A percentile compares a stretch with the other conserved stretches of the same genome.
Evolutionary conservation across 176 grass and related monocot genomes (phyloP).

Genomic region (Carex cristatella): DNA sequence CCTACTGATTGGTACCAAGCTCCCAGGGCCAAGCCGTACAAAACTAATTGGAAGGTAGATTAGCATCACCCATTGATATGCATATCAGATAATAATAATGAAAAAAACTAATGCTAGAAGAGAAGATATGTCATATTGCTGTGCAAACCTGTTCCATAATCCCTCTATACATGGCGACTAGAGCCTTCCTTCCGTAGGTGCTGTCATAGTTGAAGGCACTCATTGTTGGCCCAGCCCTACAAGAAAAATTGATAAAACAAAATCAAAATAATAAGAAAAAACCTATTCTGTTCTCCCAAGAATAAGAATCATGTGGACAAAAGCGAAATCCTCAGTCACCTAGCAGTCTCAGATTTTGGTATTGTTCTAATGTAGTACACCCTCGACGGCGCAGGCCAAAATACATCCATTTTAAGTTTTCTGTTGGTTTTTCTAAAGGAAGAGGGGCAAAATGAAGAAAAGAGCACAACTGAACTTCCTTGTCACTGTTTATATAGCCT

Average conservation of each 20-base stretch:
- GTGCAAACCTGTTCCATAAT: constrained; percentile 92
- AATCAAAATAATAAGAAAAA: constrained; percentile 15
- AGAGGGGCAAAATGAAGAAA: not conserved
- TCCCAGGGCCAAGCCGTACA: not conserved
- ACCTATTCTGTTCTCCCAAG: not conserved
- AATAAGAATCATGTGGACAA: not conserved
- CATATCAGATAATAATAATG: not conserved
- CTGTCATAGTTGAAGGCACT: constrained; percentile 97
- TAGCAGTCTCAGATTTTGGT: constrained; percentile 2
- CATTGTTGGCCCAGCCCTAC: constrained; percentile 82
- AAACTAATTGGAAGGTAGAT: not conserved
- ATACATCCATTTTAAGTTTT: not conserved
- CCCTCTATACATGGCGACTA: constrained; percentile 79
- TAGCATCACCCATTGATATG: not conserved
- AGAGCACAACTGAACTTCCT: no score
- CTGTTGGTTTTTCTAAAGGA: not conserved
- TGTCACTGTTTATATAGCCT: not conserved
- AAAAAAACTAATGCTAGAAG: not conserved
- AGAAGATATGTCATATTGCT: not conserved
- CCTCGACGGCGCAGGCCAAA: not conserved
- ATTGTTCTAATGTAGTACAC: not conserved
- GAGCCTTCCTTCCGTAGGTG: constrained; percentile 78
- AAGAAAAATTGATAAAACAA: constrained; percentile 1
- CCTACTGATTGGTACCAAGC: not conserved
- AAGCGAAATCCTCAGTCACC: not conserved